These are phyloP conservation scores for Nissolia schottii DNA, from an alignment of 306 rosid genomes.

Conservation along the genomic window DNA sequence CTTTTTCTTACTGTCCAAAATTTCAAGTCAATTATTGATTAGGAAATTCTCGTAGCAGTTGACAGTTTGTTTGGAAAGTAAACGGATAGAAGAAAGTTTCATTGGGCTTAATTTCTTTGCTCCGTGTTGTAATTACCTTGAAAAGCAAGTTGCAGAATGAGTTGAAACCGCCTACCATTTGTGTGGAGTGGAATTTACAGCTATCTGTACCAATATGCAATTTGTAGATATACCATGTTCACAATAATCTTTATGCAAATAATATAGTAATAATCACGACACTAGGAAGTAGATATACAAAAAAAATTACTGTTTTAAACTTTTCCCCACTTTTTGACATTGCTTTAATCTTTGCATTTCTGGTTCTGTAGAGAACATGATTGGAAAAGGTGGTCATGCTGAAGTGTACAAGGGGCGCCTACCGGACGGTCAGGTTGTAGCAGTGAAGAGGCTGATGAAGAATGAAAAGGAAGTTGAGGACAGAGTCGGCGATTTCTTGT, in stretches of 20 bases:
- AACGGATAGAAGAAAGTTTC: neutral
- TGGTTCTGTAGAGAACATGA: slow-evolving; percentile 43
- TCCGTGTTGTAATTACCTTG: neutral
- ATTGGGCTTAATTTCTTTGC: neutral
- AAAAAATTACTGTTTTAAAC: neutral
- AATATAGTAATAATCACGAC: neutral
- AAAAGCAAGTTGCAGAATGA: neutral
- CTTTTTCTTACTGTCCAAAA: neutral
- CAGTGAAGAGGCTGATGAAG: slow-evolving; percentile 63
- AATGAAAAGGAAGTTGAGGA: slow-evolving; percentile 51
- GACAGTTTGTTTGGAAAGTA: neutral
- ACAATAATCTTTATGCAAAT: neutral
- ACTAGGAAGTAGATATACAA: neutral
- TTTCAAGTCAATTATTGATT: neutral
- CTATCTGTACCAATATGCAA: neutral
- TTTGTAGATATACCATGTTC: neutral
- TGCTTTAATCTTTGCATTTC: neutral
- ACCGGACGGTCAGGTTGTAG: slow-evolving; percentile 54
- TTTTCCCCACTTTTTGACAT: neutral
- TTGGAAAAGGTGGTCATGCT: slow-evolving; percentile 89
- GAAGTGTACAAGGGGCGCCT: slow-evolving; percentile 70
- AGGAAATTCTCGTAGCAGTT: neutral
- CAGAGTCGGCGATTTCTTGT: slow-evolving; percentile 57
- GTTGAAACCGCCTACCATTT: neutral
- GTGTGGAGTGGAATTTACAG: neutral